These are phyloP conservation scores for Yarrowia porcina DNA, from an alignment of 805 yeast genomes.

Conservation along the genomic window DNA sequence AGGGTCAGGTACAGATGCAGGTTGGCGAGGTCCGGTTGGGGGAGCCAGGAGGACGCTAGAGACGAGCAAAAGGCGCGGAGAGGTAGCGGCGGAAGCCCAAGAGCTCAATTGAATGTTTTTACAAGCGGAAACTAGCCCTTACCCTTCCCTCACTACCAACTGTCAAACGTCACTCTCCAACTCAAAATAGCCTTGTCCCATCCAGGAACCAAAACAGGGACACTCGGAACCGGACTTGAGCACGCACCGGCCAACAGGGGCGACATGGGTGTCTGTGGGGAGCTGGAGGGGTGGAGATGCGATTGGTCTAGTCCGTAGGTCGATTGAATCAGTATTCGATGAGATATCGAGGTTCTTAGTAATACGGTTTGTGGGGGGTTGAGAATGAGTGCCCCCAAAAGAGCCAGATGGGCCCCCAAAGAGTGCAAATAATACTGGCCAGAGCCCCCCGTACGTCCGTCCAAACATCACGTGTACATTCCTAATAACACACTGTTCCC, in stretches of 20 bases:
- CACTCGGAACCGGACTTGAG: not conserved
- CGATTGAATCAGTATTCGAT: not conserved
- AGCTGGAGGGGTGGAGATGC: not conserved
- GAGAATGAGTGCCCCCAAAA: not conserved
- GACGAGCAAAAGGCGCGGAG: not conserved
- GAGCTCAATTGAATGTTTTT: no score
- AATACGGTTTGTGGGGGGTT: not conserved
- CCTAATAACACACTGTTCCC: no score
- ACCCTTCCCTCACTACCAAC: no score
- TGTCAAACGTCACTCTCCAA: not conserved
- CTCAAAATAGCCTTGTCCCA: not conserved
- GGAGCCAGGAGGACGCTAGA: not conserved
- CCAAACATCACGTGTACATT: no score
- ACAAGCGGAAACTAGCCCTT: no score
- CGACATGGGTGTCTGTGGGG: not conserved
- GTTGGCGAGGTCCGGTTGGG: not conserved
- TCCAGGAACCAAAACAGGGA: not conserved
- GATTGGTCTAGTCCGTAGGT: not conserved
- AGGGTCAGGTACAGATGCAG: conserved; percentile 13
- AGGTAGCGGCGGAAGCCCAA: not conserved
- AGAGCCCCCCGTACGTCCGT: no score
- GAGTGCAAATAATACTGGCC: no score
- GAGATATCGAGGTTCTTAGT: not conserved
- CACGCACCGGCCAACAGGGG: not conserved
- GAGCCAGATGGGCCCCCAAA: not conserved